phyloP scores from a whole-genome alignment of 371 early-diverging fungal species.

The Saksenaea oblongispora region DNA sequence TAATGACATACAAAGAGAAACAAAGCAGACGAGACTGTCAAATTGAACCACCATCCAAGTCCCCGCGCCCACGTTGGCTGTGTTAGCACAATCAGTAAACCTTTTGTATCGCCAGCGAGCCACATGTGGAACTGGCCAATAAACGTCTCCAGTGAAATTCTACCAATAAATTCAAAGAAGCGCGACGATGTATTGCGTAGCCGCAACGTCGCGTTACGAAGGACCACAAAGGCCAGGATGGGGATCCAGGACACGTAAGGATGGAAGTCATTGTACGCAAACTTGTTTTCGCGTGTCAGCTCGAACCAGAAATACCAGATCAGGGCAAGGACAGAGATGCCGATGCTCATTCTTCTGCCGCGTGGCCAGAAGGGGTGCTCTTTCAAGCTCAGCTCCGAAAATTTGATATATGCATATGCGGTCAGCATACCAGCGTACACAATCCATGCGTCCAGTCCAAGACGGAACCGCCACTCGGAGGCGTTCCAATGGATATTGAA shows the following conservation, averaged over 20 bases:
- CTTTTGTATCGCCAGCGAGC: constrained; percentile 75
- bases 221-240: constrained; percentile 59
- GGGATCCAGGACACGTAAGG: constrained; percentile 67
- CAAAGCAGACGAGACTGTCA: constrained; percentile 46
- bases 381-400: constrained; percentile 40
- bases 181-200: constrained; percentile 54
- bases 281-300: constrained; percentile 42
- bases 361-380: constrained; percentile 43
- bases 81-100: constrained; percentile 51
- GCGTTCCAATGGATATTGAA: constrained; percentile 59
- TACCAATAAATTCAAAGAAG: constrained; percentile 64
- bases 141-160: constrained; percentile 73
- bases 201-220: constrained; percentile 63
- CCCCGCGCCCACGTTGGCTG: constrained; percentile 31
- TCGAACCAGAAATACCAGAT: constrained; percentile 53
- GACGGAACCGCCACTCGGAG: constrained; percentile 68
- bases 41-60: constrained; percentile 59
- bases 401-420: constrained; percentile 48
- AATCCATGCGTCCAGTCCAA: constrained; percentile 61
- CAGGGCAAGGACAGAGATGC: constrained; percentile 37
- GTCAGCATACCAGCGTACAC: constrained; percentile 62
- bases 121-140: constrained; percentile 82
- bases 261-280: constrained; percentile 58
- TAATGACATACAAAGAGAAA: constrained; percentile 61
- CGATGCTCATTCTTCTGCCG: constrained; percentile 22